Conservation (phyloP, 805 yeast genomes). For the Schwanniomyces polymorphus region DNA sequence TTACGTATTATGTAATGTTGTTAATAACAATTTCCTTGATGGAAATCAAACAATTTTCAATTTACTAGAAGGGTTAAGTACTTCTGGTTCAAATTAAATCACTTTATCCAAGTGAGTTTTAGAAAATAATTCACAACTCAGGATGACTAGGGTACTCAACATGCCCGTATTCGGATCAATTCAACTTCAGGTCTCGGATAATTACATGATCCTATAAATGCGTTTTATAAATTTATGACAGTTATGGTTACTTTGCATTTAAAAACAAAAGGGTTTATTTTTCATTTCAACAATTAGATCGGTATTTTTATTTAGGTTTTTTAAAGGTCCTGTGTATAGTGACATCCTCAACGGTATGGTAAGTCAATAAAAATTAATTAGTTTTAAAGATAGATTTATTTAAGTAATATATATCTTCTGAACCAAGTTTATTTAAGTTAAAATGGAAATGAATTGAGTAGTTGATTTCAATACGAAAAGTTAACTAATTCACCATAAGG, state of each 20-base stretch:
- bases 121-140: slow-evolving; percentile 1
- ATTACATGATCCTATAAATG: slow-evolving; percentile 7
- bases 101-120: slow-evolving; percentile 3
- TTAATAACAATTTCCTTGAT: slow-evolving; percentile 75
- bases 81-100: slow-evolving; percentile 10
- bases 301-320: slow-evolving; percentile 14
- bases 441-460: background rate
- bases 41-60: slow-evolving; percentile 58
- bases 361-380: slow-evolving; percentile 1
- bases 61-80: slow-evolving; percentile 42
- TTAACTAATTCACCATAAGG: background rate
- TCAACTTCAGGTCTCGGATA: slow-evolving; percentile 21
- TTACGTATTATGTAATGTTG: slow-evolving; percentile 81
- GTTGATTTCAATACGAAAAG: background rate
- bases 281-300: slow-evolving; percentile 28
- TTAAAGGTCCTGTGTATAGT: slow-evolving; percentile 34
- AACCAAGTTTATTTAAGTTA: background rate
- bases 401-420: background rate
- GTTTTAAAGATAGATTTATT: background rate
- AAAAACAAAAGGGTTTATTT: slow-evolving; percentile 5
- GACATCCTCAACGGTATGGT: slow-evolving; percentile 54
- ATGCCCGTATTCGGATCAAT: slow-evolving; percentile 23
- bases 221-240: slow-evolving; percentile 18
- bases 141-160: slow-evolving; percentile 30
- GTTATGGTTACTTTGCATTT: slow-evolving; percentile 7